Base-by-base conservation (phyloP, 2,329 filamentous ascomycete species). In the Colletotrichum simmondsii region DNA sequence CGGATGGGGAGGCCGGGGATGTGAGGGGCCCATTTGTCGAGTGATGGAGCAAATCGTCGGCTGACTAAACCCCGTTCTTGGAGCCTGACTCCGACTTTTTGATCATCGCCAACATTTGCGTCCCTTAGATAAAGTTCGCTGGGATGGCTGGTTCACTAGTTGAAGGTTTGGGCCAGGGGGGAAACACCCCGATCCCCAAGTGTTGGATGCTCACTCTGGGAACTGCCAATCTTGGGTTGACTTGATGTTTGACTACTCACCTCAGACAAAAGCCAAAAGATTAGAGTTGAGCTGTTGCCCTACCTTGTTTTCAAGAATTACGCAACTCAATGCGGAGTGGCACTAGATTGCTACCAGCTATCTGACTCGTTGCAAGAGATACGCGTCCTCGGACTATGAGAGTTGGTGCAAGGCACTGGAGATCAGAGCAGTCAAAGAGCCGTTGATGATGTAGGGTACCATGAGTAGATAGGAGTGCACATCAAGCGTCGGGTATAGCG, bases 201-300 rank as follows among this genome's bases (percentile, higher is more conserved):
- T 52, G 19, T 42, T 56, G 61, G 28, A 56, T 59, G 14, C 56
- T 65, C 14, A 49, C 65, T 56, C 56, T 54, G 60, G 35, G 12
- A 42, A 12, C 22, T 56, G n/a, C 26, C 26, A 32, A 35, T 46
- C 10, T n/a, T 24, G 7, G 14, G 10, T 32, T 19, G 30, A 32
- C 52, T 52, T 19, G 6, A n/a, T 42, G 60, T 65, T 70, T 52
- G 32, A 65, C 60, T 14, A 57, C 2, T 10, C 4, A n/a, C n/a
- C 56, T 57, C 70, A 61, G 58, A 72, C 70, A 65, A 61, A 61
- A 30, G 28, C 46, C 63, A 60, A 52, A 35, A 56, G 11, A 49
- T 49, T 61, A 22, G n/a, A 61, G 60, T 54, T 70, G 26, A n/a
- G 35, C 32, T 8, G 7, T 12, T 56, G 53, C 35, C n/a, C 49